These are phyloP conservation scores for Erodium maritimum DNA, from an alignment of 345 rosid species.

Conservation along the genomic window DNA sequence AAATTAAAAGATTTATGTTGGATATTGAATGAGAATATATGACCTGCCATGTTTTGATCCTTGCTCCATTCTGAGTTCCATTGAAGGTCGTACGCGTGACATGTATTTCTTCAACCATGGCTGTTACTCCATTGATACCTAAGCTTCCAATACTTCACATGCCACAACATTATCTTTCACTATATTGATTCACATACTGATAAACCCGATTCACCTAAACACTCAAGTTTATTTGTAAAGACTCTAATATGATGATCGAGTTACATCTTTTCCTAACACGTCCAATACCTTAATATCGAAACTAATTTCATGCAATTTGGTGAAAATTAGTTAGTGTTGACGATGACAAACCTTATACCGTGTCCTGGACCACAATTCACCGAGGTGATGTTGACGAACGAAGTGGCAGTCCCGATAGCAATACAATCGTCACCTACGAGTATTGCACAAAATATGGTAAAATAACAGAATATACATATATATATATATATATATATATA, in stretches of 20 bases:
- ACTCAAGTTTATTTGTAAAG: too few species aligned
- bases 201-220: too few species aligned
- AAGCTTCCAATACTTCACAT: slow-evolving; percentile 35
- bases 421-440: slow-evolving; percentile 48
- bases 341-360: slow-evolving; percentile 31
- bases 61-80: slow-evolving; percentile 32
- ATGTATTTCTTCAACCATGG: slow-evolving; percentile 22
- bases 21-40: too few species aligned
- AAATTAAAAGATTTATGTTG: too few species aligned
- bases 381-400: slow-evolving; percentile 14
- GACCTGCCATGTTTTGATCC: slow-evolving; percentile 52
- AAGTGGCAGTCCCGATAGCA: slow-evolving; percentile 37
- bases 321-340: too few species aligned
- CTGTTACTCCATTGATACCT: slow-evolving; percentile 20
- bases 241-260: too few species aligned
- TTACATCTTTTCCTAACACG: too few species aligned
- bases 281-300: too few species aligned
- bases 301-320: too few species aligned
- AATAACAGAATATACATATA: too few species aligned
- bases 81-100: slow-evolving; percentile 19
- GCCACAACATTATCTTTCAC: background rate
- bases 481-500: background rate
- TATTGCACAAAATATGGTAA: background rate
- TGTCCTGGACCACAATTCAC: slow-evolving; percentile 48
- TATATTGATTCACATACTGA: too few species aligned